Conservation (phyloP, 441 rosid species). For the Arabidopsis hybrid region DNA sequence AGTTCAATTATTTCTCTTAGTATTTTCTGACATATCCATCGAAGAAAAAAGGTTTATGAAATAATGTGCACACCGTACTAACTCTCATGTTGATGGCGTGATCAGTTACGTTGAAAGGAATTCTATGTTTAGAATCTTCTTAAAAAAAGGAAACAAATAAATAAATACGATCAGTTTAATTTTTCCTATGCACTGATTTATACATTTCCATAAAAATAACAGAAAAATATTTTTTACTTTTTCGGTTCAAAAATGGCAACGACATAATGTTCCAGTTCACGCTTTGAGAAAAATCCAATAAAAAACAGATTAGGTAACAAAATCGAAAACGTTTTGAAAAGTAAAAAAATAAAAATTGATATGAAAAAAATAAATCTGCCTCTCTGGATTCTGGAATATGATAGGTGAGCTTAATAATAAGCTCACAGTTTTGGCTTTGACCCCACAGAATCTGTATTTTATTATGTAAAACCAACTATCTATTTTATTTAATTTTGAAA, state of each 20-base stretch:
- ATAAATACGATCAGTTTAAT: background rate
- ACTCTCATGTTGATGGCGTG: background rate
- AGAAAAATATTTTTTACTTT: background rate
- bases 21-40: background rate
- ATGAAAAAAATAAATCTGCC: background rate
- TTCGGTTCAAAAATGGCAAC: background rate
- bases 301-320: background rate
- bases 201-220: background rate
- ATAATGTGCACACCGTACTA: background rate
- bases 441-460: conserved; percentile 37
- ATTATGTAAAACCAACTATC: conserved; percentile 5
- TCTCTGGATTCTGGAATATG: conserved; percentile 35
- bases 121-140: background rate
- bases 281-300: background rate
- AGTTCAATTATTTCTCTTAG: background rate
- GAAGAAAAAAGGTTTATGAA: background rate
- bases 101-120: background rate
- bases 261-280: background rate
- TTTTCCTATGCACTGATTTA: background rate
- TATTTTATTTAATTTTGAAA: background rate
- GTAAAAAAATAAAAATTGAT: background rate
- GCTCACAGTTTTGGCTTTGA: conserved; percentile 30
- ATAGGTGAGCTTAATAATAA: conserved; percentile 19
- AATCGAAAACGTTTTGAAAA: conserved; percentile 3
- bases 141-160: too few relatives aligned